These are phyloP conservation scores for Coix lacrymajobi DNA, from an alignment of 176 grass and related monocot species.

Conservation along the genomic window DNA sequence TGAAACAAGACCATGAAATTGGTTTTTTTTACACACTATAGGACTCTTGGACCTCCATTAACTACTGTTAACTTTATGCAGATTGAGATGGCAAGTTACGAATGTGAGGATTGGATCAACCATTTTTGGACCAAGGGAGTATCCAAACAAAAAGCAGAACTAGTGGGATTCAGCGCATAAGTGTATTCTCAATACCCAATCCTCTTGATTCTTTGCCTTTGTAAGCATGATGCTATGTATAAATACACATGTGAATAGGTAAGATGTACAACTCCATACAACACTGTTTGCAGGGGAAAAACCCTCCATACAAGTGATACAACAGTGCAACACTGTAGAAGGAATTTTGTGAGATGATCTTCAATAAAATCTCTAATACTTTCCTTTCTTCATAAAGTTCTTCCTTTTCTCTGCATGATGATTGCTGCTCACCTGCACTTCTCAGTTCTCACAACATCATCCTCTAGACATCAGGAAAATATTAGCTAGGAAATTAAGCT, in stretches of 20 bases:
- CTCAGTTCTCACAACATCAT: background rate
- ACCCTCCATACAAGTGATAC: too few relatives aligned
- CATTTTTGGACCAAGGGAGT: slow-evolving; percentile 82
- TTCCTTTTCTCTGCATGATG: background rate
- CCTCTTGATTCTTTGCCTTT: background rate
- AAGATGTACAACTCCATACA: background rate
- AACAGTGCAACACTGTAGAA: background rate
- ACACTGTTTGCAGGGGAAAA: background rate
- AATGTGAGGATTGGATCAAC: slow-evolving; percentile 75
- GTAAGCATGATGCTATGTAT: background rate
- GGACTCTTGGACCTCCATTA: background rate
- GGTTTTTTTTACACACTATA: background rate
- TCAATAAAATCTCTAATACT: too few relatives aligned
- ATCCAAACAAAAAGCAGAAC: slow-evolving; percentile 49
- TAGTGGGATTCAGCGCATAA: background rate
- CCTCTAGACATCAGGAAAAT: background rate
- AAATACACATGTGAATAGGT: slow-evolving; percentile 2
- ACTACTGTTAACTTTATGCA: slow-evolving; percentile 12
- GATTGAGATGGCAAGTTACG: slow-evolving; percentile 75
- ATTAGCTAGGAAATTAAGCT: background rate
- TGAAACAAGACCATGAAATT: background rate
- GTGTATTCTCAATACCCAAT: background rate
- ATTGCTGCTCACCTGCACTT: too few relatives aligned
- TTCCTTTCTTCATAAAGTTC: too few relatives aligned
- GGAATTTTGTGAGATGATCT: background rate